Base-by-base conservation (phyloP, 2,329 filamentous ascomycete genomes). In the Lachnellula hyalina region DNA sequence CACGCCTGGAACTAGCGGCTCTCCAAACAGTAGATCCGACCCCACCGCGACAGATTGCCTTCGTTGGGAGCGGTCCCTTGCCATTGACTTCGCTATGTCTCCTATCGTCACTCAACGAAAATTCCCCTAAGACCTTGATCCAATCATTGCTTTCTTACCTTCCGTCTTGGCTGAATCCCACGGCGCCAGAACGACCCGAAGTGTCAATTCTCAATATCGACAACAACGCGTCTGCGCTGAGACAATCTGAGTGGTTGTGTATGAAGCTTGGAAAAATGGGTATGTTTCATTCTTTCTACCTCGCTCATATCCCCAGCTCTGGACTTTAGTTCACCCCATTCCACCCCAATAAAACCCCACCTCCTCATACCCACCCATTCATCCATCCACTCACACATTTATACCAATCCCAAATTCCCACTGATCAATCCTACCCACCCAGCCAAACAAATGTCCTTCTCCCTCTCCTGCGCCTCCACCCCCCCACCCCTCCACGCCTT, bases 61-160 rank as follows among this genome's bases (percentile, higher is more conserved):
- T 80, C 59, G 70, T 81, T 4, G 77, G 78, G 12, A 78, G 74
- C 0, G 77, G 78, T 0, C 77, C 77, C 0, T 61, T 80, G 1
- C 78, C 77, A 0, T 61, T 80, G 15, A 78, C 76, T 0, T 75
- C 74, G 0, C 62, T 80, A 3, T 77, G 75, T 55, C 65, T 79
- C 2, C 57, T 73, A 14, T 61, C 69, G 1, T 61, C 67, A 2
- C 68, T 75, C 12, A 54, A 35, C 4, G 19, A 15, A 7, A 21
- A 19, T 4, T 14, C 41, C n/a, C 41, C n/a, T 8, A 44, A 25
- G 11, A 11, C 15, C 41, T 12, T 15, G 6, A 17, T 44, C 17
- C n/a, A 44, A 23, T 8, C n/a, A n/a, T 6, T 44, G 17, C 12
- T 44, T 12, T 44, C 41, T 15, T 21, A 17, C 8, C n/a, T 40